phyloP scores from a whole-genome alignment of 495 filamentous ascomycete genomes.

The Xylaria intraflava region DNA sequence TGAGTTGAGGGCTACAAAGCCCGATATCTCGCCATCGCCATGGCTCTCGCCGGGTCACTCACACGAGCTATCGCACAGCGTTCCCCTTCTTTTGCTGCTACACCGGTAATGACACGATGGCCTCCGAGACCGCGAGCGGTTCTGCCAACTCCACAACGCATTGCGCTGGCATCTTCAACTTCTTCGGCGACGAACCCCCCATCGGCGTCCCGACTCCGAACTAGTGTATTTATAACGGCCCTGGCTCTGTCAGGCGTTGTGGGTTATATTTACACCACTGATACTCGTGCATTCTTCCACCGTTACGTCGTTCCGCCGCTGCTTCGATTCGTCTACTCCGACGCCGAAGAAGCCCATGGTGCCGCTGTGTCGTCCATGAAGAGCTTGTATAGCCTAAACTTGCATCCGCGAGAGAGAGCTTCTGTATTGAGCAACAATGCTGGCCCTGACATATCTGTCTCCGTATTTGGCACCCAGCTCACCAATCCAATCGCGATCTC shows the following conservation, averaged over 20 bases:
- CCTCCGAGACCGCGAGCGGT: conserved; percentile 9
- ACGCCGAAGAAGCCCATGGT: conserved; percentile 90
- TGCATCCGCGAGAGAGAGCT: conserved; percentile 68
- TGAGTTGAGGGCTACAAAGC: conserved; percentile 18
- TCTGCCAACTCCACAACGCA: conserved; percentile 23
- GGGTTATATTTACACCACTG: conserved; percentile 74
- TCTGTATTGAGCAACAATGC: conserved; percentile 3
- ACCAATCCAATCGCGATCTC: conserved; percentile 86
- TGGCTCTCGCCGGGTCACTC: conserved; percentile 37
- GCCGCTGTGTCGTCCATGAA: conserved; percentile 63
- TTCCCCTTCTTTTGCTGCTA: conserved; percentile 24
- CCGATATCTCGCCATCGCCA: conserved; percentile 30
- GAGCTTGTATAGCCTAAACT: conserved; percentile 56
- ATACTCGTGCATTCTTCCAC: conserved; percentile 83
- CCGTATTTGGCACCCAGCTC: conserved; percentile 73
- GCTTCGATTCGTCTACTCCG: conserved; percentile 63
- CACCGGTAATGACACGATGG: conserved; percentile 23
- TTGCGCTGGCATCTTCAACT: conserved; percentile 39
- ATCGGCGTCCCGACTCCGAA: conserved; percentile 35
- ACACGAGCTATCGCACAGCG: conserved; percentile 28
- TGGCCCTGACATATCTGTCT: conserved; percentile 28
- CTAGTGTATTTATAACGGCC: conserved; percentile 50
- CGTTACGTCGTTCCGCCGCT: conserved; percentile 70
- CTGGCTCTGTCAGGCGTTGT: conserved; percentile 31
- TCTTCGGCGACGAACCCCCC: conserved; percentile 29